phyloP scores from a whole-genome alignment of 2,329 filamentous ascomycete genomes.

The Penicillium fuscoglaucum region DNA sequence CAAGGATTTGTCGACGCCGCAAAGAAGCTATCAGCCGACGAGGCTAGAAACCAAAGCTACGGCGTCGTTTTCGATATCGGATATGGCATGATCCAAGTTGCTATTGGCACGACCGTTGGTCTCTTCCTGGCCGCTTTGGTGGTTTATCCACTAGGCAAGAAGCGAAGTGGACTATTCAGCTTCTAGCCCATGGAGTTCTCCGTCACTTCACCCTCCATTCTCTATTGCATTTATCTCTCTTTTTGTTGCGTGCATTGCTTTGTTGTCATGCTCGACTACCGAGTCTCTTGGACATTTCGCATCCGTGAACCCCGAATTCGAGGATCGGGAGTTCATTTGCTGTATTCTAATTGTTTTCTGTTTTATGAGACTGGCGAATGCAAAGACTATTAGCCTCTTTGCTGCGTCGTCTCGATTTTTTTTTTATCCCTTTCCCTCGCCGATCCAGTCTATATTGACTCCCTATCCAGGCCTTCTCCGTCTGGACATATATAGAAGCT shows the following conservation, averaged over 20 bases:
- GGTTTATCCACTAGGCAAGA: conserved; percentile 49
- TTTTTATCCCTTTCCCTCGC: not conserved
- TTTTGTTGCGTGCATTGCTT: conserved; percentile 1
- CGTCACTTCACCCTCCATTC: not conserved
- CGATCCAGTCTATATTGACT: conserved; percentile 21
- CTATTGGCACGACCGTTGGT: conserved; percentile 50
- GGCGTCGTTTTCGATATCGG: conserved; percentile 46
- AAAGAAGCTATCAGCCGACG: conserved; percentile 31
- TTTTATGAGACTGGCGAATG: not conserved
- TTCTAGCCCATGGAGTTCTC: conserved; percentile 29
- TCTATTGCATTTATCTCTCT: not conserved
- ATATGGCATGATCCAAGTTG: conserved; percentile 50
- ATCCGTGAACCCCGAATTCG: not conserved
- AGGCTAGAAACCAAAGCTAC: conserved; percentile 42
- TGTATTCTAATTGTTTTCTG: not conserved
- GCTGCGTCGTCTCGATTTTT: not conserved
- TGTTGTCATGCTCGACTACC: not conserved
- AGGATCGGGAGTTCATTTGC: not conserved
- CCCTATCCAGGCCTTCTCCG: not conserved
- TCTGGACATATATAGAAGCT: conserved; percentile 25
- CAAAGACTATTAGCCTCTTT: not conserved
- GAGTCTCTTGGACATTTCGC: conserved; percentile 9
- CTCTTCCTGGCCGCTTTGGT: conserved; percentile 49
- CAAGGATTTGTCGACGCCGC: conserved; percentile 29
- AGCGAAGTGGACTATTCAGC: conserved; percentile 49